phyloP scores from a whole-genome alignment of 148 eudicot species.

The Cornus kousa region DNA sequence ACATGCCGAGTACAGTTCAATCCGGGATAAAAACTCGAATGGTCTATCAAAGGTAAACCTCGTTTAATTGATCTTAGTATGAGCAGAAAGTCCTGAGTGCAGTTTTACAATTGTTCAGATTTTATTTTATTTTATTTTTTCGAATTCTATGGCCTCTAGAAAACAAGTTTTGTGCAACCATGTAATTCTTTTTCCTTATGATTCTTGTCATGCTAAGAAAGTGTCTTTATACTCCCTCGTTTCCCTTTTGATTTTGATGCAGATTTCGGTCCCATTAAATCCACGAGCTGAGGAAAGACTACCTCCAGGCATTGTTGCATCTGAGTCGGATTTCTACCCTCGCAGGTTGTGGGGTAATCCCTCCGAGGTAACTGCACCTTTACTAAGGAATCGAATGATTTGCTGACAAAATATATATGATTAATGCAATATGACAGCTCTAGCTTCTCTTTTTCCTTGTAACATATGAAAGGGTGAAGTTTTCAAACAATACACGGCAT shows the following conservation, averaged over 20 bases:
- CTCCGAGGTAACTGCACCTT: conserved; percentile 2
- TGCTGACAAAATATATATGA: too few relatives aligned
- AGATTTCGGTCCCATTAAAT: conserved; percentile 33
- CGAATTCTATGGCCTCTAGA: background rate
- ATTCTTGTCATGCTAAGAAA: background rate
- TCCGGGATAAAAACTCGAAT: conserved; percentile 13
- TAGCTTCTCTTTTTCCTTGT: too few relatives aligned
- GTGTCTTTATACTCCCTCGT: background rate
- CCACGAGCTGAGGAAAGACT: conserved; percentile 35
- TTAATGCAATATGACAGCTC: background rate
- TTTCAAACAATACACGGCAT: background rate
- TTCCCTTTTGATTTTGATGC: background rate
- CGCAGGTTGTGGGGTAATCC: conserved; percentile 33
- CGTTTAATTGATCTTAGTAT: background rate
- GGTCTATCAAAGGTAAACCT: conserved; percentile 24
- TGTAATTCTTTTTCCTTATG: background rate
- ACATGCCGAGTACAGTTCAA: conserved; percentile 7
- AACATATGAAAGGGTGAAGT: background rate
- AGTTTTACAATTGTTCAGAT: background rate
- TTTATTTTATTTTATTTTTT: background rate
- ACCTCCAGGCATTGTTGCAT: conserved; percentile 30
- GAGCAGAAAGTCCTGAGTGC: background rate
- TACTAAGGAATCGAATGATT: too few relatives aligned
- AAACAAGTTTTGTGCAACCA: background rate
- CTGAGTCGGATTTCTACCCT: conserved; percentile 30